Evolutionary conservation across 2,329 filamentous ascomycete genomes (phyloP).

Genomic region (Coniella lustricola): DNA sequence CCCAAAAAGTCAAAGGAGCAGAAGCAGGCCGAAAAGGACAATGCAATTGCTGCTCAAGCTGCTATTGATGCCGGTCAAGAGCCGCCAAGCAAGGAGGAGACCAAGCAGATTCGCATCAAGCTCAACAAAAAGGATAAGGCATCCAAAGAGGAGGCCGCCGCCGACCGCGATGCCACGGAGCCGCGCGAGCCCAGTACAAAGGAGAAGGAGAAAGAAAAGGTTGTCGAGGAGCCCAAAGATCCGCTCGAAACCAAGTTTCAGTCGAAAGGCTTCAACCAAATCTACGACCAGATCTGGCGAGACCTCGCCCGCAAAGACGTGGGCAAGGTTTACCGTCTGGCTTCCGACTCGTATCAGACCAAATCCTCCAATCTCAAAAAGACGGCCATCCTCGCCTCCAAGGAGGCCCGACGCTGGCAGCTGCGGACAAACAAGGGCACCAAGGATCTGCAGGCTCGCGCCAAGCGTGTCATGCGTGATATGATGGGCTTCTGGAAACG

Average conservation of each 20-base stretch:
- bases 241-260: constrained; percentile 60
- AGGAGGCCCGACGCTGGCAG: constrained; percentile 96
- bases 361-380: constrained; percentile 96
- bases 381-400: constrained; percentile 91
- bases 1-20: constrained; percentile 88
- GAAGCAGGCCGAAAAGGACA: constrained; percentile 70
- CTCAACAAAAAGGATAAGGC: constrained; percentile 44
- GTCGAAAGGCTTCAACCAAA: constrained; percentile 91
- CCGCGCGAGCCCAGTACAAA: constrained; percentile 35
- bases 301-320: constrained; percentile 92
- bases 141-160: constrained; percentile 25
- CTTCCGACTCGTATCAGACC: constrained; percentile 74
- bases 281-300: constrained; percentile 95
- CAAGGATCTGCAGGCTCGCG: constrained; percentile 93
- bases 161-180: constrained; percentile 29
- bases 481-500: constrained; percentile 99
- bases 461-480: constrained; percentile 97
- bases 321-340: constrained; percentile 84
- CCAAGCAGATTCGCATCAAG: constrained; percentile 57
- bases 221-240: constrained; percentile 41
- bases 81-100: constrained; percentile 52
- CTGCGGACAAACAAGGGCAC: constrained; percentile 96
- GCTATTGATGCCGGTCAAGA: constrained; percentile 74
- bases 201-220: constrained; percentile 40
- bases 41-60: constrained; percentile 80